Conservation (phyloP, 169 alveolate species). For the Plasmodium adleri region DNA sequence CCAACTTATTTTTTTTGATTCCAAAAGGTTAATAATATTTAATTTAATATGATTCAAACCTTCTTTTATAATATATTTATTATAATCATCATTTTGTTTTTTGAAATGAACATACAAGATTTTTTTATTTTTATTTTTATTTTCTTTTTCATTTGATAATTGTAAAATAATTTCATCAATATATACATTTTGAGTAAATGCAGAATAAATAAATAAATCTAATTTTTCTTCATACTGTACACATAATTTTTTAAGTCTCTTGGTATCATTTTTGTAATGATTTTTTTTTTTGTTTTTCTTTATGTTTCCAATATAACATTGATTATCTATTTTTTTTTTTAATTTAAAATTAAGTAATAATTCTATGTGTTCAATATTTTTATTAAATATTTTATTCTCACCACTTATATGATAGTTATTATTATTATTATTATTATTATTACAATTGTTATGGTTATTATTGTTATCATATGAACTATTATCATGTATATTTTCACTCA, state of each 20-base stretch:
- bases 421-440: no score
- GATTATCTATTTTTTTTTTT: background rate
- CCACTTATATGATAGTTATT: background rate
- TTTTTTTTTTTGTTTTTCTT: background rate
- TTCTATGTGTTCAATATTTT: constrained; percentile 26
- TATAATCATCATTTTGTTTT: background rate
- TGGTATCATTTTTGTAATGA: no score
- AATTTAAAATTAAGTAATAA: constrained; percentile 18
- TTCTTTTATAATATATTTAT: constrained; percentile 18
- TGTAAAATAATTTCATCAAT: constrained; percentile 52
- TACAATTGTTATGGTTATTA: background rate
- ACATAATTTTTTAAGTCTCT: constrained; percentile 39
- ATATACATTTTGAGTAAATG: constrained; percentile 12
- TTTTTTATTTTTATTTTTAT: constrained; percentile 15
- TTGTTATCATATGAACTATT: background rate
- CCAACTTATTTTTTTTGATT: constrained; percentile 50
- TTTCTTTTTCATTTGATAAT: constrained; percentile 36
- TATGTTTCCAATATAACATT: background rate
- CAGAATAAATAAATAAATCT: constrained; percentile 57
- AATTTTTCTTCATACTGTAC: constrained; percentile 54
- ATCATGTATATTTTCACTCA: background rate
- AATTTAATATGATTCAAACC: constrained; percentile 58
- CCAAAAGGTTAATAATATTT: constrained; percentile 35
- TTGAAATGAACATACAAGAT: constrained; percentile 18
- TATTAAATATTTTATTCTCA: background rate